phyloP scores from a whole-genome alignment of 352 stramenopile species.

The Pythium chondricola region DNA sequence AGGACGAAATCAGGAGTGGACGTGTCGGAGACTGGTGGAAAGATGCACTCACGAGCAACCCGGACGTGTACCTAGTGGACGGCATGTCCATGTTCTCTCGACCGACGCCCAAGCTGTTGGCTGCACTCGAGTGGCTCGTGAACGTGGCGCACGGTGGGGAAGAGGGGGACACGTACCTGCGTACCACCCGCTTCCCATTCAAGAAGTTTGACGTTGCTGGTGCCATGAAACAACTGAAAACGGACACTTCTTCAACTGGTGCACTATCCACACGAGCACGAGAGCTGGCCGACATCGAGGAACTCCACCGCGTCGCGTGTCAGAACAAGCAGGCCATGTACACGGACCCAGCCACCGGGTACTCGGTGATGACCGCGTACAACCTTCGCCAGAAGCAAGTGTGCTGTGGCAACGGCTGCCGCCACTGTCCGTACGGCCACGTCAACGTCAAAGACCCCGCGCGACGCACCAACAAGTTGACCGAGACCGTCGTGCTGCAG shows the following conservation, averaged over 20 bases:
- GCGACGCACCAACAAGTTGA: conserved; percentile 32
- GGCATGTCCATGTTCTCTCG: conserved; percentile 70
- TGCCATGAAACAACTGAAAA: conserved; percentile 5
- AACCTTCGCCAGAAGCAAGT: conserved; percentile 67
- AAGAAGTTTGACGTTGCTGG: conserved; percentile 25
- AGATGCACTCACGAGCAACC: conserved; percentile 13
- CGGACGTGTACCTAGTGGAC: conserved; percentile 47
- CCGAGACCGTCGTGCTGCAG: conserved; percentile 13
- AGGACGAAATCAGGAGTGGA: conserved; percentile 30
- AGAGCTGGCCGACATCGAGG: conserved; percentile 44
- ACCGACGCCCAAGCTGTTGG: conserved; percentile 44
- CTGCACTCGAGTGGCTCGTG: conserved; percentile 56
- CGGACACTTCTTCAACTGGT: not conserved
- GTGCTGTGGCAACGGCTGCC: conserved; percentile 87
- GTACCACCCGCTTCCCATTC: conserved; percentile 33
- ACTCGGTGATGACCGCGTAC: conserved; percentile 84
- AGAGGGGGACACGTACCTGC: conserved; percentile 18
- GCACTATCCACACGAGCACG: conserved; percentile 1
- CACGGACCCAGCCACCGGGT: conserved; percentile 77
- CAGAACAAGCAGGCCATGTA: conserved; percentile 66
- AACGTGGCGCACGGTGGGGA: conserved; percentile 27
- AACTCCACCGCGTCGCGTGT: conserved; percentile 69
- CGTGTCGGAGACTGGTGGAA: conserved; percentile 40
- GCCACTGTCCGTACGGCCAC: conserved; percentile 88
- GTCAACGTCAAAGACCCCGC: conserved; percentile 58